phyloP scores from a whole-genome alignment of 495 filamentous ascomycete species.

The Xylaria castorea region DNA sequence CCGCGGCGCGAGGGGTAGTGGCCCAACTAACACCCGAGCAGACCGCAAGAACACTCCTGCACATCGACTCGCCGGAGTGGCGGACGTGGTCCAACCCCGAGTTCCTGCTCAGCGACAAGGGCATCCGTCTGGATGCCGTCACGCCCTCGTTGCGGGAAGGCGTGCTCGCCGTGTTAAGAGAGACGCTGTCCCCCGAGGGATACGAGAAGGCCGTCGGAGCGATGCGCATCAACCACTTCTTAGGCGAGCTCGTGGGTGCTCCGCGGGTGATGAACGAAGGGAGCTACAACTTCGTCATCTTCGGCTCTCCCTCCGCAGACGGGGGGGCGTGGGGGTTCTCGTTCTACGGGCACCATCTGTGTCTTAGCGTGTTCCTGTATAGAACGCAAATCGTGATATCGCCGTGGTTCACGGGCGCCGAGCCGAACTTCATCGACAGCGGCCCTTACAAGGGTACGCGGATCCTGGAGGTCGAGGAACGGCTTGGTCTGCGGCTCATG shows the following conservation, averaged over 20 bases:
- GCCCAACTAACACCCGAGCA: conserved; percentile 55
- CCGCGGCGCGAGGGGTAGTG: conserved; percentile 53
- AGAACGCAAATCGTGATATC: conserved; percentile 65
- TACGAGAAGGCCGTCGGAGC: conserved; percentile 72
- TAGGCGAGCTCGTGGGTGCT: conserved; percentile 69
- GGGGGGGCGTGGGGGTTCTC: conserved; percentile 72
- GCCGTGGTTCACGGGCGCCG: conserved; percentile 79
- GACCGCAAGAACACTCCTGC: conserved; percentile 55
- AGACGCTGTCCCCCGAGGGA: conserved; percentile 69
- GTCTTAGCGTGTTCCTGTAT: conserved; percentile 70
- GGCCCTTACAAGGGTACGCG: conserved; percentile 66
- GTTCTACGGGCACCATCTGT: conserved; percentile 81
- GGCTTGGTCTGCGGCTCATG: conserved; percentile 69
- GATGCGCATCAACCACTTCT: conserved; percentile 81
- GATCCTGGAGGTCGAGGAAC: conserved; percentile 71
- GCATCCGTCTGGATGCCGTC: conserved; percentile 70
- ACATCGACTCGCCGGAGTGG: conserved; percentile 75
- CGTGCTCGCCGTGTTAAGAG: conserved; percentile 60
- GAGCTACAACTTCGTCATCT: conserved; percentile 73
- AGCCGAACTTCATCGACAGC: conserved; percentile 74
- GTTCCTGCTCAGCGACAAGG: conserved; percentile 66
- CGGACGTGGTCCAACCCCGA: conserved; percentile 80
- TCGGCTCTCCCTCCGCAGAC: conserved; percentile 64
- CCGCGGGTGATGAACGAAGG: conserved; percentile 71
- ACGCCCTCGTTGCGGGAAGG: conserved; percentile 48